Conservation (phyloP, 306 rosid species). For the Quercus variabilis region DNA sequence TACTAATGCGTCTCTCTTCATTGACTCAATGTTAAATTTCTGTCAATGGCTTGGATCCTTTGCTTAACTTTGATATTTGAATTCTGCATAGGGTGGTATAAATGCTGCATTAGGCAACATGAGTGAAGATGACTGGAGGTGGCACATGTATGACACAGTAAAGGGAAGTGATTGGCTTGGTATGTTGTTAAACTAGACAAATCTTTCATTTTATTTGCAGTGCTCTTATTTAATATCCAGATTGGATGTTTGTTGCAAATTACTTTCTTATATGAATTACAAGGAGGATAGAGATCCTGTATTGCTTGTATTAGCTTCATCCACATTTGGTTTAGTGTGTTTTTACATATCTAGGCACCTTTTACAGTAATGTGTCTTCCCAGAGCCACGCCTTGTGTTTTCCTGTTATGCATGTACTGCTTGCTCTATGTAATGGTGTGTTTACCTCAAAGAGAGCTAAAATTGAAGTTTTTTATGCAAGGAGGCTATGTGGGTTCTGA, state of each 20-base stretch:
- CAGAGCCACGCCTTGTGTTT: neutral
- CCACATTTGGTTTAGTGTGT: neutral
- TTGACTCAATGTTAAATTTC: neutral
- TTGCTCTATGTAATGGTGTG: neutral
- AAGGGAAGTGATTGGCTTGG: constrained; percentile 98
- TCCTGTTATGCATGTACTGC: neutral
- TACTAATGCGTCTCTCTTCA: constrained; percentile 2
- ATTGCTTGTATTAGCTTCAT: neutral
- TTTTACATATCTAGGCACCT: neutral
- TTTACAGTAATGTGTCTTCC: neutral
- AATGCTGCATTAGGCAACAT: constrained; percentile 93
- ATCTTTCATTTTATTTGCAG: neutral
- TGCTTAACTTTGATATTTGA: constrained; percentile 11
- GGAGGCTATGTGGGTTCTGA: neutral
- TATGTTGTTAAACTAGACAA: neutral
- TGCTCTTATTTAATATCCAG: neutral
- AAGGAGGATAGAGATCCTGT: neutral
- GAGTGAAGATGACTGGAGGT: constrained; percentile 97
- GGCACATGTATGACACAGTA: constrained; percentile 98
- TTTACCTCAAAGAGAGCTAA: constrained; percentile 10
- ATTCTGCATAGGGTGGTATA: constrained; percentile 70
- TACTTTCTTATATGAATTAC: neutral
- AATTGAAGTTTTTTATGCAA: neutral
- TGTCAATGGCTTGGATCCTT: neutral
- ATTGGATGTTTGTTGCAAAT: neutral